Conservation (phyloP, 805 yeast genomes). For the Starmerella ratchasimensis region DNA sequence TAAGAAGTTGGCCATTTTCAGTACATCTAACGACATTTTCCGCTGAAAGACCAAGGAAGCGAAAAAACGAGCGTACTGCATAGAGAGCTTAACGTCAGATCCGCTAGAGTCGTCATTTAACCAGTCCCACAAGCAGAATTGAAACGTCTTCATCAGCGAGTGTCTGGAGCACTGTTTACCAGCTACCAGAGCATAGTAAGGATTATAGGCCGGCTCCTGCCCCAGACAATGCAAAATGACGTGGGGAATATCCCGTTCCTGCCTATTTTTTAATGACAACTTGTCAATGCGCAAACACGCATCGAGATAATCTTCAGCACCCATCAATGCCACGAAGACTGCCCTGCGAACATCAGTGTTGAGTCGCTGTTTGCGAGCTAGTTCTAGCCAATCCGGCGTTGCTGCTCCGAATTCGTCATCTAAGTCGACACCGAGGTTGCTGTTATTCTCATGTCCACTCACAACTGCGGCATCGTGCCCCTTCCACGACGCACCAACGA, state of each 20-base stretch:
- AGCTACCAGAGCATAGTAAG: slow-evolving; percentile 75
- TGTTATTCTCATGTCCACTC: slow-evolving; percentile 19
- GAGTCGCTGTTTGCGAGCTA: slow-evolving; percentile 81
- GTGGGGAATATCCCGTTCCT: slow-evolving; percentile 74
- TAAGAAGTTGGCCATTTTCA: slow-evolving; percentile 61
- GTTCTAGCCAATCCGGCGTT: slow-evolving; percentile 68
- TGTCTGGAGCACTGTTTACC: slow-evolving; percentile 59
- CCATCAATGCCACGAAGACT: slow-evolving; percentile 85
- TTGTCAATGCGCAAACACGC: slow-evolving; percentile 74
- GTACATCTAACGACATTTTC: slow-evolving; percentile 53
- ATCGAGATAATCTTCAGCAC: slow-evolving; percentile 83
- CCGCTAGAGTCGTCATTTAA: slow-evolving; percentile 37
- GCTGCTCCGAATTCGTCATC: slow-evolving; percentile 38
- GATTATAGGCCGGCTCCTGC: slow-evolving; percentile 72
- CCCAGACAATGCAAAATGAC: slow-evolving; percentile 77
- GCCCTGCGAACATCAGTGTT: slow-evolving; percentile 93
- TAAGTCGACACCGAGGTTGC: slow-evolving; percentile 41
- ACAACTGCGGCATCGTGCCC: slow-evolving; percentile 34
- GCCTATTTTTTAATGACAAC: slow-evolving; percentile 59
- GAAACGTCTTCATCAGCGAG: slow-evolving; percentile 66
- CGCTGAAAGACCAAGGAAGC: slow-evolving; percentile 66
- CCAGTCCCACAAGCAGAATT: slow-evolving; percentile 80
- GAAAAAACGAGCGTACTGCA: slow-evolving; percentile 68
- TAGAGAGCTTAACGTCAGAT: slow-evolving; percentile 33
- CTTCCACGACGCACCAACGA: slow-evolving; percentile 95